phyloP scores from a whole-genome alignment of 23 red algal species.

The Agarophyton chilense region DNA sequence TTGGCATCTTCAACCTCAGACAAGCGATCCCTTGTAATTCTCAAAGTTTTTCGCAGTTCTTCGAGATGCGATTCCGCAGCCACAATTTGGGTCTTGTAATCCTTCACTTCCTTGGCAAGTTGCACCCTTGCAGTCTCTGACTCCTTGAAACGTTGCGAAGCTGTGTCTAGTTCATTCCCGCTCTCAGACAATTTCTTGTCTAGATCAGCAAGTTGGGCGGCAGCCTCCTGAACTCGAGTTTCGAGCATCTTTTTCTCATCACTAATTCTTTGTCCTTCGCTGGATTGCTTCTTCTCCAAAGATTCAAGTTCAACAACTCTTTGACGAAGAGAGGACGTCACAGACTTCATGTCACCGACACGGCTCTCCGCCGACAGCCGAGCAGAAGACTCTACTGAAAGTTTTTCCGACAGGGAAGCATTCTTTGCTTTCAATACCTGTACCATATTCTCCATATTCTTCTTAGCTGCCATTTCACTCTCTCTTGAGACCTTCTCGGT shows the following conservation, averaged over 20 bases:
- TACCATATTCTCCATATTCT: slow-evolving; percentile 6
- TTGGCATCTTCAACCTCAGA: not conserved
- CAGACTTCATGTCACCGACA: not conserved
- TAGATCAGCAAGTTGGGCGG: not conserved
- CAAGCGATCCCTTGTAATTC: not conserved
- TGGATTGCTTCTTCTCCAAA: not conserved
- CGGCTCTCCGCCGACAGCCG: not conserved
- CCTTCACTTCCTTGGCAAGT: not conserved
- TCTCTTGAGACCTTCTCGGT: slow-evolving; percentile 5
- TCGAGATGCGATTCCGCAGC: slow-evolving; percentile 5
- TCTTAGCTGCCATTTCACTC: not conserved
- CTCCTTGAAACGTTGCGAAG: not conserved
- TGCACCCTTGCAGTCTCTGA: not conserved
- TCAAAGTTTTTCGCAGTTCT: not conserved
- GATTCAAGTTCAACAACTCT: not conserved
- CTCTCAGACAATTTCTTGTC: not conserved
- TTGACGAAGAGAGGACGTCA: not conserved
- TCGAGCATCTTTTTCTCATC: not conserved
- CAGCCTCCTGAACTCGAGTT: not conserved
- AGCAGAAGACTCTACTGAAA: slow-evolving; percentile 7
- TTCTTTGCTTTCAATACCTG: slow-evolving; percentile 40
- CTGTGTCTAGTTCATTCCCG: not conserved
- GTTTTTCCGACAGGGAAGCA: slow-evolving; percentile 1
- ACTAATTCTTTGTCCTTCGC: not conserved
- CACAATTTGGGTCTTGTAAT: not conserved